Percentiles rank a stretch among this genome's conserved stretches.
Conservation (phyloP, 169 alveolate genomes). For the Theileria annulata region DNA sequence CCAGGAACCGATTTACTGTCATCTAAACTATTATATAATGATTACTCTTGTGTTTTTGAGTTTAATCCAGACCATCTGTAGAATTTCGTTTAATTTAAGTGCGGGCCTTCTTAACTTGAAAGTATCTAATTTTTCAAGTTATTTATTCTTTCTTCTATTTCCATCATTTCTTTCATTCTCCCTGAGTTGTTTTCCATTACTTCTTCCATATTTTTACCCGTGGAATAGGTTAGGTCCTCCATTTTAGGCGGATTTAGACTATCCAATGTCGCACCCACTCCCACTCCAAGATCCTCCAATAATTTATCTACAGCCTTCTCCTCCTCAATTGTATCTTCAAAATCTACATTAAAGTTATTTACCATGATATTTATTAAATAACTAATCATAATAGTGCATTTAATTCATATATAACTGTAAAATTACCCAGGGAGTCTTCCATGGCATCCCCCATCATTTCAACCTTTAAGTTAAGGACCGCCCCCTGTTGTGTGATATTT, state of each 20-base stretch:
- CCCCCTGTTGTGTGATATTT: conserved; percentile 32
- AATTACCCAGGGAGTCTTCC: conserved; percentile 37
- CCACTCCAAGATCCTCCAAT: conserved; percentile 61
- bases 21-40: neutral
- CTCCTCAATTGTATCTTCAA: conserved; percentile 45
- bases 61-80: neutral
- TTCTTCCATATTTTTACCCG: neutral
- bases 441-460: conserved; percentile 60
- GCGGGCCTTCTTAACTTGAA: neutral
- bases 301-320: conserved; percentile 47
- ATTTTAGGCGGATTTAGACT: neutral
- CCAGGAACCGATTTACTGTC: neutral
- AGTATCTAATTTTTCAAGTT: conserved; percentile 14
- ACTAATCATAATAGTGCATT: neutral
- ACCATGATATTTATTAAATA: neutral
- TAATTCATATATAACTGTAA: neutral
- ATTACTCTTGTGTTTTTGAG: neutral
- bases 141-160: conserved; percentile 34
- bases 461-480: conserved; percentile 35
- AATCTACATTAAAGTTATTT: conserved; percentile 13
- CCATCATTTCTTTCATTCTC: conserved; percentile 2
- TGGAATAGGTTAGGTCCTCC: neutral
- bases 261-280: conserved; percentile 22
- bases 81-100: neutral
- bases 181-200: conserved; percentile 6